Conservation (phyloP, 169 alveolate genomes). For the Eimeria sp. region DNA sequence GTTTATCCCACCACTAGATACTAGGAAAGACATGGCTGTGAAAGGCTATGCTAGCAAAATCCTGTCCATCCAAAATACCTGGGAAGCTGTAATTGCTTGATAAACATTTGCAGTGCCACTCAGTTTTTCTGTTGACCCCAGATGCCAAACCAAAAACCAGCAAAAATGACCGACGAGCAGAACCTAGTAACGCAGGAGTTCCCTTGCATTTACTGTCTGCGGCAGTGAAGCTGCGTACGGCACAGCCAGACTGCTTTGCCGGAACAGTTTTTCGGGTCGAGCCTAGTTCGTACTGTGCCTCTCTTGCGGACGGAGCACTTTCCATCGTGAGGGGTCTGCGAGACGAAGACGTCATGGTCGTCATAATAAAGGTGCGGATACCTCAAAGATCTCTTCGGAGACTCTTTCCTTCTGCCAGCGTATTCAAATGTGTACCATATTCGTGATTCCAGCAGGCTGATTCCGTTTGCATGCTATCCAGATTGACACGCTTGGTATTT, state of each 20-base stretch:
- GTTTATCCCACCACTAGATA: too few species aligned
- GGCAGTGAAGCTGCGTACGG: conserved; percentile 63
- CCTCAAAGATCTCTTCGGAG: background rate
- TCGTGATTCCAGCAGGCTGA: background rate
- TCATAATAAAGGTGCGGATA: conserved; percentile 38
- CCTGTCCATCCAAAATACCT: background rate
- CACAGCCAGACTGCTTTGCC: conserved; percentile 80
- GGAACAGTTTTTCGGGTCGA: conserved; percentile 66
- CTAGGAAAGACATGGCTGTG: background rate
- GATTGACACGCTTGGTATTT: background rate
- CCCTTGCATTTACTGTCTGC: conserved; percentile 50
- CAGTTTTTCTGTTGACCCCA: background rate
- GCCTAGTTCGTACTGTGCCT: conserved; percentile 58
- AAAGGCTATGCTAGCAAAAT: background rate
- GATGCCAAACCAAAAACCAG: conserved; percentile 27
- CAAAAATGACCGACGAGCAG: conserved; percentile 62
- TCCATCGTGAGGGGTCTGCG: conserved; percentile 46
- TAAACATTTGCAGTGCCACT: background rate
- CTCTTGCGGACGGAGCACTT: conserved; percentile 57
- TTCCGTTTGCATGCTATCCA: background rate
- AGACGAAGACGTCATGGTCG: conserved; percentile 34
- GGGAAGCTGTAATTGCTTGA: background rate
- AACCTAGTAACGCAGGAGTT: conserved; percentile 7
- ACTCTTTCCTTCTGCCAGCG: background rate
- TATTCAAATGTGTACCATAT: background rate